These are phyloP conservation scores for Penicillium canariense DNA, from an alignment of 495 filamentous ascomycete species.

Conservation along the genomic window DNA sequence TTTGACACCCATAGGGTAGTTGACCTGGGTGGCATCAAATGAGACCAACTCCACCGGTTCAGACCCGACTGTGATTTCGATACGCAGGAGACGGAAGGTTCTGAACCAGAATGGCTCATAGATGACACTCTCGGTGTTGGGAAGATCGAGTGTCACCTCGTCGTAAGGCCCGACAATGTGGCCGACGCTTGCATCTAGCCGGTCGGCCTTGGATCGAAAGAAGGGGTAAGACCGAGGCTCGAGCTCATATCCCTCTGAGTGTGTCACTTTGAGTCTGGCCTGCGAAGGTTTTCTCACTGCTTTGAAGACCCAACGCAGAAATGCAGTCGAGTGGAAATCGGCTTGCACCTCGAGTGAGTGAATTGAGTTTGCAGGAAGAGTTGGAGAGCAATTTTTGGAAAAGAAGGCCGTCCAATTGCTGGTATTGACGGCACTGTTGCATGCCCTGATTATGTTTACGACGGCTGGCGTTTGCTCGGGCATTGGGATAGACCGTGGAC, in stretches of 20 bases:
- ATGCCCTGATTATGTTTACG: conserved; percentile 23
- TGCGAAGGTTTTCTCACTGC: conserved; percentile 11
- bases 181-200: conserved; percentile 29
- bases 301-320: conserved; percentile 33
- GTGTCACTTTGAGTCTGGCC: conserved; percentile 31
- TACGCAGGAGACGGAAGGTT: conserved; percentile 33
- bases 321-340: conserved; percentile 37
- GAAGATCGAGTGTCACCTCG: conserved; percentile 22
- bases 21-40: conserved; percentile 28
- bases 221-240: conserved; percentile 39
- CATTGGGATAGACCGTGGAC: conserved; percentile 35
- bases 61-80: conserved; percentile 26
- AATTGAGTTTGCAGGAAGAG: conserved; percentile 19
- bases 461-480: conserved; percentile 20
- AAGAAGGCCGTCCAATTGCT: conserved; percentile 25
- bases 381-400: conserved; percentile 1
- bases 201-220: conserved; percentile 35
- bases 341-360: conserved; percentile 37
- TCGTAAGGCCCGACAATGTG: conserved; percentile 38
- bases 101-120: conserved; percentile 45
- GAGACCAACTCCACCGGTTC: conserved; percentile 17
- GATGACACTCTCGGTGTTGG: neutral
- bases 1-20: conserved; percentile 34
- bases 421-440: conserved; percentile 15
- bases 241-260: conserved; percentile 42